Conservation (phyloP, 306 rosid species). For the Prunus fruticosa region DNA sequence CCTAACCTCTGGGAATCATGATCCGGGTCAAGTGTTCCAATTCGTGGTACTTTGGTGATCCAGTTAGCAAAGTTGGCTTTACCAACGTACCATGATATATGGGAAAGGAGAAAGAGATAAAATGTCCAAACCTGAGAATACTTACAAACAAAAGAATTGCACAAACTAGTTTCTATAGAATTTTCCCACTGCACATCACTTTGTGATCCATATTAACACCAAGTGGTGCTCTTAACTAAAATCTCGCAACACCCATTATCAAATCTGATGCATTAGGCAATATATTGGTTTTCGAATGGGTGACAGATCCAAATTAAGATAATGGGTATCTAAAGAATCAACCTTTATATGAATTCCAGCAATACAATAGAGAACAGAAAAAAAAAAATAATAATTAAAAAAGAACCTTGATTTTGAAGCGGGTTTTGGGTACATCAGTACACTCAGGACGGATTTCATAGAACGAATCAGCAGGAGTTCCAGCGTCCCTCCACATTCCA, state of each 20-base stretch:
- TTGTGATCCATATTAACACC: constrained; percentile 5
- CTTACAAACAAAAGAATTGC: neutral
- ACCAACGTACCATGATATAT: neutral
- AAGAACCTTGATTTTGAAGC: constrained; percentile 82
- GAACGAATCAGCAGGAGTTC: constrained; percentile 88
- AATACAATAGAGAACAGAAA: neutral
- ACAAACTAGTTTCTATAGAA: neutral
- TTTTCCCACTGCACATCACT: neutral
- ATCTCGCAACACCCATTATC: constrained; percentile 11
- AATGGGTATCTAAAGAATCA: constrained; percentile 3
- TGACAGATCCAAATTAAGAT: constrained; percentile 13
- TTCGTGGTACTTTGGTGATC: neutral
- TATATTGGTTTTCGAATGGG: neutral
- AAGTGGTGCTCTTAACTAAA: neutral
- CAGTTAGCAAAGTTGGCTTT: neutral
- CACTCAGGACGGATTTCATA: constrained; percentile 91
- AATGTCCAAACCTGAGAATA: neutral
- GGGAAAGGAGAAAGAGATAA: neutral
- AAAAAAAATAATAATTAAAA: neutral
- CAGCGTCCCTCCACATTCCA: constrained; percentile 90
- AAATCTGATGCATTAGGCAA: constrained; percentile 5
- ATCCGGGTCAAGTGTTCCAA: neutral
- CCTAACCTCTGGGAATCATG: neutral
- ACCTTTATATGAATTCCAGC: neutral
- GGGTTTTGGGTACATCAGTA: constrained; percentile 83